Evolutionary conservation across 305 asterid genomes (phyloP).

Genomic region (Fraxinus dipetala): DNA sequence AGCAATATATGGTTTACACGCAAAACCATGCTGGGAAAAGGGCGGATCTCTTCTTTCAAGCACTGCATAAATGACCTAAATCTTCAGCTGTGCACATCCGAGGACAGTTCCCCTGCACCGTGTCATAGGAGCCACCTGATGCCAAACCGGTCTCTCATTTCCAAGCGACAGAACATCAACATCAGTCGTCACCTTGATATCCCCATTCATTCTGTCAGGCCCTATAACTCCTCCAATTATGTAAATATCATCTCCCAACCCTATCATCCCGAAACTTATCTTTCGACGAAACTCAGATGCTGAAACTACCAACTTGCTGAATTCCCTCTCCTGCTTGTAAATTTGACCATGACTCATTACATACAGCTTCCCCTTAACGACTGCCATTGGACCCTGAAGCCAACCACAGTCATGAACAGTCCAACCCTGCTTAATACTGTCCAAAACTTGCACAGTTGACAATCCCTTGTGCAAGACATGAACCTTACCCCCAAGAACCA

Average conservation of each 20-base stretch:
- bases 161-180: constrained; percentile 74
- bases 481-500: constrained; percentile 70
- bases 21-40: constrained; percentile 8
- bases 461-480: constrained; percentile 92
- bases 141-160: constrained; percentile 82
- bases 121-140: constrained; percentile 86
- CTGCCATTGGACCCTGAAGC: constrained; percentile 96
- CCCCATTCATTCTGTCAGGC: constrained; percentile 86
- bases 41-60: background rate
- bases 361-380: constrained; percentile 75
- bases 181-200: constrained; percentile 61
- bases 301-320: constrained; percentile 51
- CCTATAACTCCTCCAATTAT: constrained; percentile 90
- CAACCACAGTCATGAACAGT: constrained; percentile 73
- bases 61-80: constrained; percentile 35
- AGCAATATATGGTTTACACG: constrained; percentile 20
- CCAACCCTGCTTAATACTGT: constrained; percentile 70
- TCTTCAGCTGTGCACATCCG: constrained; percentile 77
- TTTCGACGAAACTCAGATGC: constrained; percentile 82
- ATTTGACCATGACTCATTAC: constrained; percentile 82
- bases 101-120: constrained; percentile 78
- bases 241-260: constrained; percentile 81
- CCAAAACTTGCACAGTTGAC: constrained; percentile 77
- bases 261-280: constrained; percentile 81
- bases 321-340: constrained; percentile 68